Evolutionary conservation across 805 yeast species (phyloP).

Genomic region (Cyberlindnera japonica): DNA sequence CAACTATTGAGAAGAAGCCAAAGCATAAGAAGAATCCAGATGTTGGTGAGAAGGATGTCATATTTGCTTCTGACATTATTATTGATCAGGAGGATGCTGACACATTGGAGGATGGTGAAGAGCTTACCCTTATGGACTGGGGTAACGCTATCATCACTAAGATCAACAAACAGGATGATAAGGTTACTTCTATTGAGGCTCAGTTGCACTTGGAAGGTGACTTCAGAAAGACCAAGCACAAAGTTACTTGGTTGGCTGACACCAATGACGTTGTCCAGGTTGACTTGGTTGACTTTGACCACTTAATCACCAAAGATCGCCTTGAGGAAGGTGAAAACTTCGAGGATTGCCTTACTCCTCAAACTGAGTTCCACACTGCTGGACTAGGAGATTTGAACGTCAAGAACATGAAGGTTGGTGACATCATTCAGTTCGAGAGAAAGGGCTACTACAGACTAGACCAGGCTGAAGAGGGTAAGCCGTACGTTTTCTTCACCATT

Average conservation of each 20-base stretch:
- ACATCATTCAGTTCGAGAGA: slow-evolving; percentile 91
- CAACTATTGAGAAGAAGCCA: slow-evolving; percentile 69
- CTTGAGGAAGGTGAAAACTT: slow-evolving; percentile 91
- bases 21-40: slow-evolving; percentile 94
- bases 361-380: slow-evolving; percentile 75
- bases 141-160: slow-evolving; percentile 84
- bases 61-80: slow-evolving; percentile 58
- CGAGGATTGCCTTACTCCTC: slow-evolving; percentile 84
- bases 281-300: slow-evolving; percentile 88
- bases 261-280: slow-evolving; percentile 68
- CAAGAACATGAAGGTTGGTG: slow-evolving; percentile 74
- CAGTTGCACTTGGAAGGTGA: slow-evolving; percentile 91
- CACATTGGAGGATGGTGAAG: slow-evolving; percentile 79
- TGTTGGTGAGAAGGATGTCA: slow-evolving; percentile 79
- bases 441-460: slow-evolving; percentile 94
- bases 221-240: slow-evolving; percentile 93
- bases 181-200: slow-evolving; percentile 64
- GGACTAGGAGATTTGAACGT: slow-evolving; percentile 83
- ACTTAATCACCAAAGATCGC: slow-evolving; percentile 90
- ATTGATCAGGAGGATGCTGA: slow-evolving; percentile 84
- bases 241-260: slow-evolving; percentile 91
- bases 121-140: slow-evolving; percentile 98
- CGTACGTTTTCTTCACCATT: slow-evolving; percentile 81
- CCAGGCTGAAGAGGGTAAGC: slow-evolving; percentile 50
- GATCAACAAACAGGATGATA: slow-evolving; percentile 57